Evolutionary conservation across 208 protist genomes (phyloP), one percentile per base, ranked within the genome.

Genomic region (Acanthamoeba culbertsoni): DNA sequence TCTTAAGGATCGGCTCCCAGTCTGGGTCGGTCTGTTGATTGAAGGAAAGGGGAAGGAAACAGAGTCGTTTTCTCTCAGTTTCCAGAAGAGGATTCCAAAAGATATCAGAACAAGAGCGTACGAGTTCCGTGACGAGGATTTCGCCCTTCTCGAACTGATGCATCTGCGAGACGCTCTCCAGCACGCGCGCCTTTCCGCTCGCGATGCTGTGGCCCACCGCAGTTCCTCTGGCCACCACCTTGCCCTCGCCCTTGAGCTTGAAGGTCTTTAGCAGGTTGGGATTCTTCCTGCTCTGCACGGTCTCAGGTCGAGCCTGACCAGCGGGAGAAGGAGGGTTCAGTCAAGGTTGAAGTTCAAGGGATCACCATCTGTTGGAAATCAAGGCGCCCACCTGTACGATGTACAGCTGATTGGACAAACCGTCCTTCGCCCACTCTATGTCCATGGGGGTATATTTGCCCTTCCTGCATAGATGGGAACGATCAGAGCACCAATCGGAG

Each of bases 351-450:
- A n/a, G n/a, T n/a, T n/a, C n/a, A n/a, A n/a, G n/a, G n/a, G n/a
- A n/a, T n/a, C n/a, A n/a, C n/a, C n/a, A n/a, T n/a, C n/a, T n/a
- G n/a, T n/a, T n/a, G n/a, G n/a, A n/a, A n/a, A n/a, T n/a, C n/a
- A n/a, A n/a, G n/a, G n/a, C n/a, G n/a, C n/a, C n/a, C 45, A 48
- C 91, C 62, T 96, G 94, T 33, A 96, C 94, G 10, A 95, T 94
- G 26, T 94, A 95, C 2, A 95, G 71, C 40, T 94, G 42, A 26
- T 40, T 26, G 5, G 53, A 57, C 35, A 86, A 26, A 1, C 77
- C 93, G 92, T 94, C 90, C 53, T 79, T 88, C 43, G 68, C 68
- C 91, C 90, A 94, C 35, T 95, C 89, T n/a, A 94, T 95, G 92
- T 95, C 90, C 91, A 94, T 95, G 12, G 89, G 94, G 12, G 62